These are phyloP conservation scores for Cordyceps farinosa DNA, from an alignment of 2,329 filamentous ascomycete genomes.

Conservation along the genomic window DNA sequence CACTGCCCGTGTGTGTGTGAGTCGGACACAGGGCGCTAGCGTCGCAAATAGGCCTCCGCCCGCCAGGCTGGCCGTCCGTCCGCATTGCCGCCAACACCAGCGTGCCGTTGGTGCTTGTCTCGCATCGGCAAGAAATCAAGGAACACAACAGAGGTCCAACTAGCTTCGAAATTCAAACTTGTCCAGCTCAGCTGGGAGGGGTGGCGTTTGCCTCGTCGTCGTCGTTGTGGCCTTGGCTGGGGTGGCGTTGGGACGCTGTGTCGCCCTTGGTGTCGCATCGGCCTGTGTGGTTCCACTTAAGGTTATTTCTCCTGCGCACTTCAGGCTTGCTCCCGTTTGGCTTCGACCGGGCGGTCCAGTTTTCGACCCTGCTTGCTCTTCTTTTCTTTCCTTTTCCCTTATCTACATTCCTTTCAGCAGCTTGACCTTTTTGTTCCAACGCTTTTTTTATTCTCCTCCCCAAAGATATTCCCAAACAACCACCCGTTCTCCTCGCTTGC, in stretches of 20 bases:
- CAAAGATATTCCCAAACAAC: background rate
- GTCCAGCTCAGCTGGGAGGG: background rate
- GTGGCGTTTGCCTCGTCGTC: background rate
- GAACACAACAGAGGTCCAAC: background rate
- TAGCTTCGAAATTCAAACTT: background rate
- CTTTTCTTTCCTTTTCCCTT: constrained; percentile 6
- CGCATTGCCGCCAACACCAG: too few relatives aligned
- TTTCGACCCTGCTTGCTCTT: background rate
- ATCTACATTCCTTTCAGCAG: background rate
- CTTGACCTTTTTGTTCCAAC: background rate
- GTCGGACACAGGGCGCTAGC: background rate
- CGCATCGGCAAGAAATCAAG: background rate
- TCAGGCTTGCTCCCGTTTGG: constrained; percentile 8
- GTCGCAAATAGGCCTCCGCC: background rate
- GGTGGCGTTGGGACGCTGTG: background rate
- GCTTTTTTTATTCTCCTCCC: background rate
- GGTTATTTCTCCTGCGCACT: constrained; percentile 14
- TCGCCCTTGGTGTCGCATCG: constrained; percentile 14
- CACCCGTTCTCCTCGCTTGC: background rate
- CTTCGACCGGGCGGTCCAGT: background rate
- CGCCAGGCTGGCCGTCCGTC: background rate
- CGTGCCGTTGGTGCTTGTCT: background rate
- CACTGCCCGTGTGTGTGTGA: background rate
- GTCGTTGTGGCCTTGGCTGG: background rate
- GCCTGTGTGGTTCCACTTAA: constrained; percentile 11